Base-by-base conservation (phyloP, 139 green algal genomes). In the Coelastrella sp. region DNA sequence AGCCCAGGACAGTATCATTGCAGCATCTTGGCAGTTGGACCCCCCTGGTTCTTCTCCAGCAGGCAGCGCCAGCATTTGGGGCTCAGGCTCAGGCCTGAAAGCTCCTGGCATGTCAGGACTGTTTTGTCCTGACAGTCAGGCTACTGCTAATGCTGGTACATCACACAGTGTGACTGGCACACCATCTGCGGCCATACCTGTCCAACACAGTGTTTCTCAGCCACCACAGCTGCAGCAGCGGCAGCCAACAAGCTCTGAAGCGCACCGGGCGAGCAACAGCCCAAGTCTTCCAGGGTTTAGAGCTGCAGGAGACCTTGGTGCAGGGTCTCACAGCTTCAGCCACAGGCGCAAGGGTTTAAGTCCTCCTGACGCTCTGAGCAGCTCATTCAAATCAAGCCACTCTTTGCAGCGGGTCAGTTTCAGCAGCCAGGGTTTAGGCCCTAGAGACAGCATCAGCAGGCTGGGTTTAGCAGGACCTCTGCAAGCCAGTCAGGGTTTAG, bases 11-110 rank as follows among this genome's bases (percentile, higher is more conserved):
- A 90, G 75, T 61, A 90, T 90, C 60, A 76, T 90, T 56, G 86
- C 86, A 68, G 86, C 86, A 19, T 90, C 75, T 4, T 90, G 86
- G 86, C 86, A 78, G 86, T 25, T 78, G 49, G 84, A 88, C 7
- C 84, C 84, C 8, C 86, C 27, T 14, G 86, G 86, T 7, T 25
- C 25, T 10, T 78, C 59, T 8, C 86, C 74, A n/a, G 58, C 35
- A 15, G 84, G 58, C 59, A 27, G 74, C 9, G 74, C n/a, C 17
- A 25, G 17, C 25, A 4, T 81, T 7, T 12, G 4, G 74, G 74
- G 74, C 72, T 27, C 72, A 19, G 9, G 8, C 11, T 9, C 72
- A 78, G 20, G 14, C 9, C 17, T 7, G 17, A 78, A 19, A 12
- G 20, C 72, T 27, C 17, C 20, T 14, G 63, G 63, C 63, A 70